Conservation (phyloP, 1,284 basidiomycete genomes). For the Farysia itapuensis region DNA sequence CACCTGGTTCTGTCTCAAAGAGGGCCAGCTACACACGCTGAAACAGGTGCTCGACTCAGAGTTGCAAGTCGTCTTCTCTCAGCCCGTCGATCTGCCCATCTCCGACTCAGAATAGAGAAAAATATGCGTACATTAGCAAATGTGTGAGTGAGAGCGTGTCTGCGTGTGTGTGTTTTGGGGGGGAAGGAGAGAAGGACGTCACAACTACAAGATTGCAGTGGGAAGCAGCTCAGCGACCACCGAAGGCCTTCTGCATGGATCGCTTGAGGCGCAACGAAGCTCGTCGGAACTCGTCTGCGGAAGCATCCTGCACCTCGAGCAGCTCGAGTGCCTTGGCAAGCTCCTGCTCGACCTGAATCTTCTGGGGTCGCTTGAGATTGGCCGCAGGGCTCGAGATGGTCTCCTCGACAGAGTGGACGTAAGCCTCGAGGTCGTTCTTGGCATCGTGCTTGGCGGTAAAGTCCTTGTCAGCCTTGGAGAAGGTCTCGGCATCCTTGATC, state of each 20-base stretch:
- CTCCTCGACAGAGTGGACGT: slow-evolving; percentile 58
- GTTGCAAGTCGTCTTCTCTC: slow-evolving; percentile 42
- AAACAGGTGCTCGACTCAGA: slow-evolving; percentile 44
- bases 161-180: neutral
- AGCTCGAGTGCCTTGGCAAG: slow-evolving; percentile 60
- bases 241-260: slow-evolving; percentile 58
- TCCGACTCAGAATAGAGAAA: neutral
- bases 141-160: neutral
- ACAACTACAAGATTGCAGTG: too few species aligned
- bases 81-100: slow-evolving; percentile 10
- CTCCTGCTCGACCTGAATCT: slow-evolving; percentile 60
- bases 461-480: slow-evolving; percentile 60
- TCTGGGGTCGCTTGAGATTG: slow-evolving; percentile 57
- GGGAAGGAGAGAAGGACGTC: neutral
- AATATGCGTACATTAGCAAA: slow-evolving; percentile 3
- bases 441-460: slow-evolving; percentile 60
- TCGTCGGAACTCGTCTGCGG: slow-evolving; percentile 58
- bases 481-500: slow-evolving; percentile 60
- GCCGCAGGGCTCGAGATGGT: slow-evolving; percentile 57
- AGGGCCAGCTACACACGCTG: slow-evolving; percentile 38
- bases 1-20: slow-evolving; percentile 52
- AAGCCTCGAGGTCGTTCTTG: slow-evolving; percentile 59
- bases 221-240: slow-evolving; percentile 52
- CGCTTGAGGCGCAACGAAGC: slow-evolving; percentile 57
- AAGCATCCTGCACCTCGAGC: slow-evolving; percentile 57